A percentile compares a stretch with the other conserved stretches of the same genome.
These are phyloP conservation scores for Pisolithus tinctorius DNA, from an alignment of 768 basidiomycete species.

Conservation along the genomic window DNA sequence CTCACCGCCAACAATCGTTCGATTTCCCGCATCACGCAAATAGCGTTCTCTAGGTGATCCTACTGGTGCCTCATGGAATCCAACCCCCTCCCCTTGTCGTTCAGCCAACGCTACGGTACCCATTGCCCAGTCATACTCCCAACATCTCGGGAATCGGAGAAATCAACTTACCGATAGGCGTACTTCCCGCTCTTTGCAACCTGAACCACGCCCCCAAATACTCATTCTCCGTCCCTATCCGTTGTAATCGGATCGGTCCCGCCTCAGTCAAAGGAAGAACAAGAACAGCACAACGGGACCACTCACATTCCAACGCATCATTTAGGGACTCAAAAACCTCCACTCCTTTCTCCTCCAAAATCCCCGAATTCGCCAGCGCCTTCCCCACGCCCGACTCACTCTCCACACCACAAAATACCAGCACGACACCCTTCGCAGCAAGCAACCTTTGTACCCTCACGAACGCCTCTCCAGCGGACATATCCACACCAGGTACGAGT, in stretches of 20 bases:
- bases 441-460: constrained; percentile 84
- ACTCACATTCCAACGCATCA: constrained; percentile 89
- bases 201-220: constrained; percentile 79
- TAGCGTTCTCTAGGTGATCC: constrained; percentile 66
- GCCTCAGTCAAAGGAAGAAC: not conserved
- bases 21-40: constrained; percentile 63
- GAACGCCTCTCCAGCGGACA: constrained; percentile 93
- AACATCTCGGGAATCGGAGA: not conserved
- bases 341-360: constrained; percentile 71
- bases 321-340: constrained; percentile 79
- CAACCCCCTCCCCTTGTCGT: constrained; percentile 45
- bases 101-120: constrained; percentile 45
- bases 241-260: not conserved
- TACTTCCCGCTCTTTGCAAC: constrained; percentile 52
- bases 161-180: constrained; percentile 35
- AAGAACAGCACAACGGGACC: constrained; percentile 2
- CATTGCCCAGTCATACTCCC: not conserved
- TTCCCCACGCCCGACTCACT: constrained; percentile 58
- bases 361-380: constrained; percentile 71
- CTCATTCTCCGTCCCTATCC: constrained; percentile 86
- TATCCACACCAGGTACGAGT: constrained; percentile 84
- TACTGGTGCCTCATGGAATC: constrained; percentile 33
- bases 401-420: constrained; percentile 84
- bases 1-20: constrained; percentile 59
- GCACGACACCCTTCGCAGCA: constrained; percentile 63